Evolutionary conservation across 1,284 basidiomycete genomes (phyloP), one percentile per base, ranked within the genome.

Genomic region (Stereum hirsutum): DNA sequence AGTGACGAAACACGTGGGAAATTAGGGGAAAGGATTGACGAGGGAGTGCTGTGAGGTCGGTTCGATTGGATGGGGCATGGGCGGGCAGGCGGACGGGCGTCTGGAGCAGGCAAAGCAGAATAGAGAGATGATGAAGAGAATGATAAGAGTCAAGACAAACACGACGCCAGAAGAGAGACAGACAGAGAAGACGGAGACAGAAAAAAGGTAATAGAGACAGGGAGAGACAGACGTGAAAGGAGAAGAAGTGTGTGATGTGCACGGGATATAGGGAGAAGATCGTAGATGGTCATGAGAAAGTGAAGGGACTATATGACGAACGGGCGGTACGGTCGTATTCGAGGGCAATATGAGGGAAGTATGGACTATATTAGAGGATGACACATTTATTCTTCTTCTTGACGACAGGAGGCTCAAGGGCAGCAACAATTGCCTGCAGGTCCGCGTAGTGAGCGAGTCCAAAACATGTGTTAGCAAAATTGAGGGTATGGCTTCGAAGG

Each of bases 351-450:
- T n/a, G n/a, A 41, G 27, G 41, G 35, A n/a, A 21, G 34, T 19
- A 39, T 30, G 35, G 28, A 15, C 43, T 45, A 46, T 45, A 49
- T 80, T 72, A 95, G 64, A 90, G 75, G 57, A 95, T 76, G 60
- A 89, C 72, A 75, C 94, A 97, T 68, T 78, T 84, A 56, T 67
- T 76, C 70, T 70, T 81, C 70, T 81, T 86, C 76, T 83, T 92
- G 57, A 87, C 72, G 52, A 95, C 83, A 50, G 95, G 95, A 47
- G 95, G 95, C 64, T 98, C 95, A 53, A 99, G 80, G 19, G 94
- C 96, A 50, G 95, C 95, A 50, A 98, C 95, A 60, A 99, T 98
- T 46, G 95, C 95, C 93, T 95, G 58, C 21, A 30, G 17, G 10
- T 6, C 14, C 38, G 37, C 10, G 38, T 47, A 43, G 30, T 24